Evolutionary conservation across 192 early-diverging fungal species (phyloP).

Genomic region (Coemansia sp.): DNA sequence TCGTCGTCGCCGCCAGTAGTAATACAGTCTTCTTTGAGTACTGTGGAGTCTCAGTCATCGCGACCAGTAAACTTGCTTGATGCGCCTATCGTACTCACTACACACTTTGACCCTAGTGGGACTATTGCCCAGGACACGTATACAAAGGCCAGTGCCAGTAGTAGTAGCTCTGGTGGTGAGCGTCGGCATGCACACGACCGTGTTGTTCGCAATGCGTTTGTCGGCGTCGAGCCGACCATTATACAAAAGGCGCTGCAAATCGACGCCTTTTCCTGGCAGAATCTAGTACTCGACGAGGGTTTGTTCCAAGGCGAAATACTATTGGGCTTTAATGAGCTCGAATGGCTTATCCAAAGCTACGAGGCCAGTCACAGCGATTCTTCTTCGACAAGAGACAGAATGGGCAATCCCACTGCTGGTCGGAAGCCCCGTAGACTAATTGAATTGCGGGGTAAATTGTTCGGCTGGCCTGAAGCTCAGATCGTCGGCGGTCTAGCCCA

Average conservation of each 20-base stretch:
- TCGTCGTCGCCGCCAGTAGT: neutral
- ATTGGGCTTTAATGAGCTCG: slow-evolving; percentile 53
- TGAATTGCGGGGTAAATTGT: slow-evolving; percentile 41
- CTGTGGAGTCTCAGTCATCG: too few relatives aligned
- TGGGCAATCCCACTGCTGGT: neutral
- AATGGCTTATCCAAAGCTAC: slow-evolving; percentile 54
- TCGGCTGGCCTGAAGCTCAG: slow-evolving; percentile 16
- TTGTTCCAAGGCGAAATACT: slow-evolving; percentile 53
- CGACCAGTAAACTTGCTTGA: slow-evolving; percentile 40
- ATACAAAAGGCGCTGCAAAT: slow-evolving; percentile 51
- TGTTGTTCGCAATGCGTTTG: slow-evolving; percentile 15
- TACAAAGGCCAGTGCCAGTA: neutral
- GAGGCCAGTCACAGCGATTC: neutral
- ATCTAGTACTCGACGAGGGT: slow-evolving; percentile 40
- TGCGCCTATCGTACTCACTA: slow-evolving; percentile 46
- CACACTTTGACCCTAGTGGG: slow-evolving; percentile 22
- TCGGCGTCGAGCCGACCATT: slow-evolving; percentile 26
- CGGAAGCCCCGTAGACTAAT: slow-evolving; percentile 23
- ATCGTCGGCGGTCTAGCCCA: slow-evolving; percentile 36
- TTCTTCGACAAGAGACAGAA: neutral
- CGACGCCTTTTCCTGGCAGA: slow-evolving; percentile 53
- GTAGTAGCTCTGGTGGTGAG: neutral
- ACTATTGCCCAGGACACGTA: neutral
- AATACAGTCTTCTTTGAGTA: neutral
- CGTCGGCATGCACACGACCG: slow-evolving; percentile 13